Evolutionary conservation across 257 asterid species (phyloP), one percentile per base, ranked within the genome.

Genomic region (Schizonepeta tenuifolia): DNA sequence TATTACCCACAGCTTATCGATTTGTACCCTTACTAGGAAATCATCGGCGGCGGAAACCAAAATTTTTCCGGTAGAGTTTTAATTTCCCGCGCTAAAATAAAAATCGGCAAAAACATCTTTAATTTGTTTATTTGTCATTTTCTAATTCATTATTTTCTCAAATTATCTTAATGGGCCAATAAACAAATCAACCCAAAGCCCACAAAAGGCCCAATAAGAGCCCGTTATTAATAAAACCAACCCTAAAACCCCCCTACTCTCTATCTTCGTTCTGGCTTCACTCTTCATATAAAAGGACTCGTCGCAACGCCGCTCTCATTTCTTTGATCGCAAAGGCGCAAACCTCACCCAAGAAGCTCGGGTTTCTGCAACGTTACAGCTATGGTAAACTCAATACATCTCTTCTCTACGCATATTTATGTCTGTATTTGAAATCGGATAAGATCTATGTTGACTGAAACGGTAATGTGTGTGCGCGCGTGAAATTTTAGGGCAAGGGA

Each of bases 281-380:
- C 10, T 11, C 54, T 35, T 41, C 22, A 11, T 77, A 75, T 69
- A 83, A 67, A 73, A 65, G 0, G 9, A 24, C 55, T 60, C 76
- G 15, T 33, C 47, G 1, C 13, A 22, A 36, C 75, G 81, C 65
- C 78, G 69, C 81, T 61, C 40, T 47, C 53, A 26, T 66, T 51
- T 75, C 71, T 67, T 47, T 68, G 51, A 56, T 46, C 54, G 50
- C 60, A 43, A 14, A 24, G 26, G 26, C 26, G 26, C 26, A 24
- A 24, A 69, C 79, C 72, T 50, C 9, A 46, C 50, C 70, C 7
- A 35, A 49, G 21, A 14, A 57, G 12, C 65, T 75, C 82, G 84
- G 83, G 88, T 81, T 74, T 81, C 83, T 73, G 81, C 75, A 47
- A 33, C 81, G 68, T 53, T 76, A 69, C 65, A 55, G 80, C 78